Conservation (phyloP, 1,284 basidiomycete species). For the Ceratobasidium sp. region DNA sequence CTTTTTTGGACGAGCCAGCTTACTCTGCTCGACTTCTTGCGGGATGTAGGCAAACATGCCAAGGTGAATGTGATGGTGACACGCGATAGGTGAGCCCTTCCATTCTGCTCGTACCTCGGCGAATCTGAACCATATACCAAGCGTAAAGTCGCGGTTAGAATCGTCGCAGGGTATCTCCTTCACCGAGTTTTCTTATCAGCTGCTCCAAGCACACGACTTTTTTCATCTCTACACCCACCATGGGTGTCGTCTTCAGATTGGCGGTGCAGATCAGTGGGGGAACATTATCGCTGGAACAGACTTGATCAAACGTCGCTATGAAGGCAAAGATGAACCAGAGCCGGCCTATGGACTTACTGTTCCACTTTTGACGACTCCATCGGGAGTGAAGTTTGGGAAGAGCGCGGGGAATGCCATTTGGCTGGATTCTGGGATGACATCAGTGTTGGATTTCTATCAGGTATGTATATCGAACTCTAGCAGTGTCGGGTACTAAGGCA, state of each 20-base stretch:
- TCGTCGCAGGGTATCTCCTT: slow-evolving; percentile 90
- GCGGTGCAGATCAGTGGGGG: slow-evolving; percentile 99
- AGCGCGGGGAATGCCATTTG: slow-evolving; percentile 96
- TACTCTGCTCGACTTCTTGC: slow-evolving; percentile 86
- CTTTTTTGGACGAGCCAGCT: slow-evolving; percentile 84
- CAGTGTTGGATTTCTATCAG: slow-evolving; percentile 92
- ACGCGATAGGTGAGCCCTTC: slow-evolving; percentile 79
- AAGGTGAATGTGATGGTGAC: slow-evolving; percentile 92
- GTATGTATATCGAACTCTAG: slow-evolving; percentile 60
- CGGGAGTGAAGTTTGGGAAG: slow-evolving; percentile 98
- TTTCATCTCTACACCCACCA: slow-evolving; percentile 77
- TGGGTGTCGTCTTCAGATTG: slow-evolving; percentile 89
- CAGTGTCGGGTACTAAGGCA: slow-evolving; percentile 30
- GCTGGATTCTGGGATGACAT: slow-evolving; percentile 82
- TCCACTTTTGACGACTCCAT: slow-evolving; percentile 90
- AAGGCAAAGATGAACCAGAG: slow-evolving; percentile 48
- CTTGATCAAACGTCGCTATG: slow-evolving; percentile 73
- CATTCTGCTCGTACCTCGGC: background rate
- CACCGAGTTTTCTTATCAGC: slow-evolving; percentile 97
- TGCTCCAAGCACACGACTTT: slow-evolving; percentile 98
- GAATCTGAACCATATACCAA: slow-evolving; percentile 56
- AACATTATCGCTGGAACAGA: slow-evolving; percentile 96
- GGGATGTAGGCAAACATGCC: slow-evolving; percentile 83
- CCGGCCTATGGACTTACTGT: slow-evolving; percentile 89
- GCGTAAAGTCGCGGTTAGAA: slow-evolving; percentile 86